Percentiles rank a stretch among this genome's conserved stretches.
Evolutionary conservation across 2,329 filamentous ascomycete genomes (phyloP).

Genomic region (Parascedosporium putredinis): DNA sequence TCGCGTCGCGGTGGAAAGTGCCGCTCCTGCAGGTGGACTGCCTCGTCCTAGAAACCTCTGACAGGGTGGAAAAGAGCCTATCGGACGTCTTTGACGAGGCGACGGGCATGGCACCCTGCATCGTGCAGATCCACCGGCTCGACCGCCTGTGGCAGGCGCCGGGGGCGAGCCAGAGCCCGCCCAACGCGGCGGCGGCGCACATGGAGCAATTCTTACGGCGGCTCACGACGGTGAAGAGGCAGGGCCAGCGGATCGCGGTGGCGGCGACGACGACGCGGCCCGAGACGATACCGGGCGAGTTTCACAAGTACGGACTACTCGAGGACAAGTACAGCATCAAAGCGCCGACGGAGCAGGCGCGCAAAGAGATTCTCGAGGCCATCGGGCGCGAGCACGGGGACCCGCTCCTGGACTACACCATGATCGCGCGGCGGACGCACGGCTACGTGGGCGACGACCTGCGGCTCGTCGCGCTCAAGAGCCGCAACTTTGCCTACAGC

Average conservation of each 20-base stretch:
- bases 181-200: conserved; percentile 36
- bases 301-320: conserved; percentile 66
- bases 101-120: conserved; percentile 71
- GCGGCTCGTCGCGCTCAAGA: conserved; percentile 44
- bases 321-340: conserved; percentile 78
- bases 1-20: conserved; percentile 61
- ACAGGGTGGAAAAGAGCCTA: conserved; percentile 28
- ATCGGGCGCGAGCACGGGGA: conserved; percentile 58
- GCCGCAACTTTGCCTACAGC: not conserved
- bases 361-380: conserved; percentile 67
- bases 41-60: conserved; percentile 25
- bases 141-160: conserved; percentile 38
- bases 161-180: conserved; percentile 51
- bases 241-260: conserved; percentile 58
- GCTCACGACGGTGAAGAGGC: conserved; percentile 3
- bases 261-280: conserved; percentile 85
- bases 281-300: conserved; percentile 71
- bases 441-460: conserved; percentile 92
- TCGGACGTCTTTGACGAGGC: conserved; percentile 54
- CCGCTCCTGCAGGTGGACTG: conserved; percentile 52
- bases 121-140: conserved; percentile 88
- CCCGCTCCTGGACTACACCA: conserved; percentile 57
- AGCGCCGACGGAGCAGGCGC: conserved; percentile 68
- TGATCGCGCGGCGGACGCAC: conserved; percentile 73
- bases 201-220: conserved; percentile 7